Base-by-base conservation (phyloP, 208 protist genomes). In the Crithidia expoeki region DNA sequence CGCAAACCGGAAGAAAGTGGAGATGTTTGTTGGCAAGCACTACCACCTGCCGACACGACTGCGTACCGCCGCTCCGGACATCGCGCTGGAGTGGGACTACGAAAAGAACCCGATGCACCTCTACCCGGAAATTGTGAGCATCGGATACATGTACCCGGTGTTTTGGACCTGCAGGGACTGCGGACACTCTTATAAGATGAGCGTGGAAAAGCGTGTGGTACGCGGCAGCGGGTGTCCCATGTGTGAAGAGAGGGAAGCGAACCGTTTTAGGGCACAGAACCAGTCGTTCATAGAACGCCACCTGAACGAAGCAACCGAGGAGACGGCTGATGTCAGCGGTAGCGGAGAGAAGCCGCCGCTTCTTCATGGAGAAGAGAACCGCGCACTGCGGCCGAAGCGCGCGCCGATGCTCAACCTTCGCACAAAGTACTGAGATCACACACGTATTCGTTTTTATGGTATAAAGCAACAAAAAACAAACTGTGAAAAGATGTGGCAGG, bases 161-260 rank as follows among this genome's bases (percentile, higher is more conserved):
- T 94, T 81, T 81, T 97, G 93, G 90, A 70, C 56, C 49, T 97
- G 93, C 74, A 50, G 40, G 12, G 23, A 14, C 7, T 97, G 93
- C 70, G 68, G 60, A 0, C 52, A 81, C 30, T 53, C 63, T 16
- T 97, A 88, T 68, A 46, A 73, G 47, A 94, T 96, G 89, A 94
- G 89, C 62, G 88, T 94, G 7, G 93, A 97, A 63, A 94, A 95
- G 72, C 90, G 93, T n/a, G 89, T 95, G 23, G 82, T 97, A 62
- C 88, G 90, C 44, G 93, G 90, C 16, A 75, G 79, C 4, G 85
- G 87, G 4, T 97, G 93, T 55, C 85, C 89, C 7, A 30, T 51
- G 19, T 96, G 92, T 64, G 72, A 64, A 6, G 64, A 68, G 23
- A 58, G 57, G 3, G 71, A 34, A 25, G 10, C 25, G 27, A 68